Base-by-base conservation (phyloP, 805 yeast species). In the Candida koratica region DNA sequence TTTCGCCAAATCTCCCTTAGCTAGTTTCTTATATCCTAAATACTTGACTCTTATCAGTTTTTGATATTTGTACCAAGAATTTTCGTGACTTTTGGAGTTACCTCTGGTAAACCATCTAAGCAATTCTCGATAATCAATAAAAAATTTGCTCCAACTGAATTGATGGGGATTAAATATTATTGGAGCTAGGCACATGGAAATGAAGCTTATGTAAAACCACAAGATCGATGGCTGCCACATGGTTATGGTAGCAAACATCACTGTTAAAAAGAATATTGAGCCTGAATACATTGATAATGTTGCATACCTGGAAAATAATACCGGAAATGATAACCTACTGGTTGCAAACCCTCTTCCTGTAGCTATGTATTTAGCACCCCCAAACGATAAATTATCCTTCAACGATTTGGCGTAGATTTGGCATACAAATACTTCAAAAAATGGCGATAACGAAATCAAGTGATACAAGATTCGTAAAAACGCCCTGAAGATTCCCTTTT, bases 311-410 rank as follows among this genome's bases (percentile, higher is more conserved):
- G 95, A 75, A 57, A 82, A 90, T 19, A 90, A 63, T 3, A 70
- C 67, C 13, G 80, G 63, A 57, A 90, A 90, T 5, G 85, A 77
- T 18, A 77, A 61, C 49, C 97, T 73, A 3, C 88, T 73, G 14
- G 87, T 86, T 2, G 97, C 96, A 67, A 89, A 84, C 1, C 96
- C 95, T 61, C 97, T 69, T 2, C 97, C 97, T 2, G 97, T 87
- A 8, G 95, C 80, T 44, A 90, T 83, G 53, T 90, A 90, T 37
- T 79, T 73, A 1, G 97, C 97, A 31, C 95, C 95, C 4, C 97
- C 97, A 61, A 84, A 81, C 1, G 88, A 72, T 33, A 90, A 67
- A 58, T 89, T 93, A 34, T 77, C 75, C 31, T 77, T 61, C 47
- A 90, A 64, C 0, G 96, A 74, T 48, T 77, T 76, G 4, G 97